Evolutionary conservation across 768 basidiomycete genomes (phyloP).

Genomic region (Paxillus rubicundulus): DNA sequence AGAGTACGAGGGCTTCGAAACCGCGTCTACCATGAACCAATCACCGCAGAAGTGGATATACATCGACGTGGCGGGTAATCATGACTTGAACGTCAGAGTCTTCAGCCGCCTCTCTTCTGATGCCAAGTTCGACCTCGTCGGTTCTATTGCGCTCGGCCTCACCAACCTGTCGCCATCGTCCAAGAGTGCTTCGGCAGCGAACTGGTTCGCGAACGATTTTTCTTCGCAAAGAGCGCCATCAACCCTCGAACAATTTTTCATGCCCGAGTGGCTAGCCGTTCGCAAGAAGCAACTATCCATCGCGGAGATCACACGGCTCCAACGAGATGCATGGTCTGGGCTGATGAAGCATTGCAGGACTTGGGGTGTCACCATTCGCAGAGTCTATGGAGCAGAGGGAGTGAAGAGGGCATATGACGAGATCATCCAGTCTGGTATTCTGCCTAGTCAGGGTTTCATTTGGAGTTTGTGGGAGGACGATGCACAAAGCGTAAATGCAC

Average conservation of each 20-base stretch:
- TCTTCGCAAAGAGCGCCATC: constrained; percentile 4
- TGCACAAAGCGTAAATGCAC: neutral
- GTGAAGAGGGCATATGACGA: constrained; percentile 51
- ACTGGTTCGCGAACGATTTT: constrained; percentile 42
- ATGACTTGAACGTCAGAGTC: constrained; percentile 45
- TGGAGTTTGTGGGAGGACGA: constrained; percentile 64
- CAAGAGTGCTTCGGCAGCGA: constrained; percentile 25
- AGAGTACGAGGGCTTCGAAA: constrained; percentile 49
- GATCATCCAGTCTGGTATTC: constrained; percentile 44
- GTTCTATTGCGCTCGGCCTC: constrained; percentile 50
- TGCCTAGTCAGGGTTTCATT: constrained; percentile 54
- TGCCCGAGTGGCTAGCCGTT: constrained; percentile 63
- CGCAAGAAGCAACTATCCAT: constrained; percentile 49
- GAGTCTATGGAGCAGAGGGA: constrained; percentile 43
- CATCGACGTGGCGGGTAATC: constrained; percentile 62
- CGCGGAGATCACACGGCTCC: constrained; percentile 46
- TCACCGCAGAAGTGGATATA: constrained; percentile 49
- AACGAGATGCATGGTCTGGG: constrained; percentile 56
- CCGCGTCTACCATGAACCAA: constrained; percentile 29
- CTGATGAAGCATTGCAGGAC: constrained; percentile 52
- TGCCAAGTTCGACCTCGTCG: constrained; percentile 30
- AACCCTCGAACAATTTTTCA: constrained; percentile 57
- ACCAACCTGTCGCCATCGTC: constrained; percentile 54
- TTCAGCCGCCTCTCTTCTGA: constrained; percentile 35
- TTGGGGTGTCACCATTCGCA: constrained; percentile 54